A percentile compares a stretch with the other conserved stretches of the same genome.
Conservation (phyloP, 2,329 filamentous ascomycete genomes). For the Cytospora piceae region DNA sequence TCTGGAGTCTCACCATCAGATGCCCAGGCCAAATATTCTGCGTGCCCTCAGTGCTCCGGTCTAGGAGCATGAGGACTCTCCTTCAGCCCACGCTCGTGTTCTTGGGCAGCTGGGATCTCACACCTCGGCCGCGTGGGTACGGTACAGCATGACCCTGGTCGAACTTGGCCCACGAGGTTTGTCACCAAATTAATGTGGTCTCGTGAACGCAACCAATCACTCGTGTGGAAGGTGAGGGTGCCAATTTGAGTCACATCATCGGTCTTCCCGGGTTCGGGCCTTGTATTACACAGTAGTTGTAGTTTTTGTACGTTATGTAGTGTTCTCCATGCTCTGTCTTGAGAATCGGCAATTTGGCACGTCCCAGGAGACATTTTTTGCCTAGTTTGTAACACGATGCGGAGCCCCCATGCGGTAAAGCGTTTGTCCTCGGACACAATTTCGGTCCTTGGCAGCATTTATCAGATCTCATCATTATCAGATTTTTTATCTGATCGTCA, state of each 20-base stretch:
- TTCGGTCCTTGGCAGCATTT: slow-evolving; percentile 18
- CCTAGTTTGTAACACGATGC: slow-evolving; percentile 5
- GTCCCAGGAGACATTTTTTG: slow-evolving; percentile 6
- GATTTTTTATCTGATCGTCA: slow-evolving; percentile 19
- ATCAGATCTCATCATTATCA: slow-evolving; percentile 19
- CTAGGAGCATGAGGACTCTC: slow-evolving; percentile 16
- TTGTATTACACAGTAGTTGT: no score
- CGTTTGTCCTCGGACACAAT: slow-evolving; percentile 1
- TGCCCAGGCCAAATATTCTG: slow-evolving; percentile 4
- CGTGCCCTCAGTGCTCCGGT: slow-evolving; percentile 15
- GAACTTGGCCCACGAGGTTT: slow-evolving; percentile 16
- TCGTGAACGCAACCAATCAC: neutral
- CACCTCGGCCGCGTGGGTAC: slow-evolving; percentile 14
- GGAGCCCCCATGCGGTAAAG: slow-evolving; percentile 14
- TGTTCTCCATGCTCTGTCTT: neutral
- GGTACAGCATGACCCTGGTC: slow-evolving; percentile 7
- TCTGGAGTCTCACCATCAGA: slow-evolving; percentile 9
- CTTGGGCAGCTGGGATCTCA: slow-evolving; percentile 11
- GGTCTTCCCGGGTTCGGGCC: slow-evolving; percentile 10
- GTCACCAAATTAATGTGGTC: slow-evolving; percentile 11
- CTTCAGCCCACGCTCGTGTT: slow-evolving; percentile 6
- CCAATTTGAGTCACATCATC: slow-evolving; percentile 17
- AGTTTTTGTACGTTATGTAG: neutral
- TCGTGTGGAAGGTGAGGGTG: neutral
- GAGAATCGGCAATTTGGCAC: neutral